Conservation (phyloP, 1,284 basidiomycete species). For the Sporisorium scitamineum region DNA sequence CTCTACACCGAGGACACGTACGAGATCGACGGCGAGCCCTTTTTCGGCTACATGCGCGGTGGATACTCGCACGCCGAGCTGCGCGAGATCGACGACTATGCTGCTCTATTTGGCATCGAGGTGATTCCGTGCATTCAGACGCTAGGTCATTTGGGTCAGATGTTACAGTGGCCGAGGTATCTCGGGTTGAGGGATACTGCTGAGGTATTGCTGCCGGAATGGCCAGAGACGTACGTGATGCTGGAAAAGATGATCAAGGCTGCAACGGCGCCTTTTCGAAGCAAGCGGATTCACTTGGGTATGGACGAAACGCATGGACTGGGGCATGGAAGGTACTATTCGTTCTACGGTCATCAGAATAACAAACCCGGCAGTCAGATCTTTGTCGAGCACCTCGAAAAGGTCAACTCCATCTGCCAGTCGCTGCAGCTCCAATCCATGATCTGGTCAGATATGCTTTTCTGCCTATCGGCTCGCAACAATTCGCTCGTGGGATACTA, state of each 20-base stretch:
- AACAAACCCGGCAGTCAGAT: constrained; percentile 66
- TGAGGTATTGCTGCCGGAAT: constrained; percentile 69
- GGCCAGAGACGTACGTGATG: constrained; percentile 66
- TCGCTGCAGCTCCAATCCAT: constrained; percentile 63
- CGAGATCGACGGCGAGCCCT: constrained; percentile 69
- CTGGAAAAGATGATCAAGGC: constrained; percentile 65
- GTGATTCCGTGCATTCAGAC: constrained; percentile 69
- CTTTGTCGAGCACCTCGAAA: constrained; percentile 57
- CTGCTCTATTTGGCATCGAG: constrained; percentile 55
- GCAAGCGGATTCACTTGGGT: constrained; percentile 62
- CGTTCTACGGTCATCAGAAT: constrained; percentile 63
- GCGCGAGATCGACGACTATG: constrained; percentile 69
- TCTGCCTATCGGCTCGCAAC: constrained; percentile 69
- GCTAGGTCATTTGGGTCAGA: constrained; percentile 70
- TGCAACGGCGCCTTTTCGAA: constrained; percentile 65
- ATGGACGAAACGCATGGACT: constrained; percentile 69
- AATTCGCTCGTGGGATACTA: constrained; percentile 69
- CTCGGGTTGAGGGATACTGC: constrained; percentile 68
- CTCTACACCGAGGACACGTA: constrained; percentile 69
- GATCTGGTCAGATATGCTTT: constrained; percentile 70
- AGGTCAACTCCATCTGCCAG: constrained; percentile 68
- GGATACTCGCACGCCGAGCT: constrained; percentile 63
- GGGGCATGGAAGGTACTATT: constrained; percentile 68
- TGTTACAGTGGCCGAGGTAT: constrained; percentile 70
- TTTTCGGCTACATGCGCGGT: constrained; percentile 69